Percentiles rank a stretch among this genome's conserved stretches.
Evolutionary conservation across 2,329 filamentous ascomycete species (phyloP).

Genomic region (Mycosphaerella sp.): DNA sequence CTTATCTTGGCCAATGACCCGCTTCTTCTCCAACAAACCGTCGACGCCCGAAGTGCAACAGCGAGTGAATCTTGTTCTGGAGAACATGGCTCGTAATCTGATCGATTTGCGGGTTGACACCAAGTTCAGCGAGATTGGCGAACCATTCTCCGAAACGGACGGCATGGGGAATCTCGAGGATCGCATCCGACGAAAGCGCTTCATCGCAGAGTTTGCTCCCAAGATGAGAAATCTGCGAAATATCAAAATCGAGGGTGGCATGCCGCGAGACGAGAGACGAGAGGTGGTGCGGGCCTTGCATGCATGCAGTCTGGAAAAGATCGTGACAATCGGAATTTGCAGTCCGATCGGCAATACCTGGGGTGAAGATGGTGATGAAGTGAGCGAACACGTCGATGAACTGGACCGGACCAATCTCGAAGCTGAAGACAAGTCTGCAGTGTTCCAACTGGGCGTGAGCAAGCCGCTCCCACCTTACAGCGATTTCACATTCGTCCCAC

Average conservation of each 20-base stretch:
- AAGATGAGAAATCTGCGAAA: constrained; percentile 38
- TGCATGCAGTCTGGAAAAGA: constrained; percentile 38
- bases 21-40: constrained; percentile 37
- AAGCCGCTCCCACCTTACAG: constrained; percentile 14
- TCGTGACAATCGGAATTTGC: constrained; percentile 42
- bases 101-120: constrained; percentile 40
- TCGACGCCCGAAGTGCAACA: constrained; percentile 25
- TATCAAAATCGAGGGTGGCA: constrained; percentile 44
- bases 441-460: constrained; percentile 23
- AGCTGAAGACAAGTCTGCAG: constrained; percentile 29
- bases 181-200: constrained; percentile 25
- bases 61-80: constrained; percentile 31
- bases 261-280: constrained; percentile 43
- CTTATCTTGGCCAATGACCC: constrained; percentile 43
- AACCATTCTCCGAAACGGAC: constrained; percentile 16
- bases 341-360: constrained; percentile 43
- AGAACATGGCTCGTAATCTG: constrained; percentile 37
- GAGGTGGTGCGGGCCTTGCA: constrained; percentile 41
- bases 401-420: constrained; percentile 26
- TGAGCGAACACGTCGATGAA: constrained; percentile 21
- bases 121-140: constrained; percentile 21
- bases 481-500: constrained; percentile 32
- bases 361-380: constrained; percentile 34
- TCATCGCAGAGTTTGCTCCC: constrained; percentile 41
- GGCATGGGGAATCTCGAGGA: neutral